These are phyloP conservation scores for Diaporthe sp. DNA, from an alignment of 2,329 filamentous ascomycete genomes.

Conservation along the genomic window DNA sequence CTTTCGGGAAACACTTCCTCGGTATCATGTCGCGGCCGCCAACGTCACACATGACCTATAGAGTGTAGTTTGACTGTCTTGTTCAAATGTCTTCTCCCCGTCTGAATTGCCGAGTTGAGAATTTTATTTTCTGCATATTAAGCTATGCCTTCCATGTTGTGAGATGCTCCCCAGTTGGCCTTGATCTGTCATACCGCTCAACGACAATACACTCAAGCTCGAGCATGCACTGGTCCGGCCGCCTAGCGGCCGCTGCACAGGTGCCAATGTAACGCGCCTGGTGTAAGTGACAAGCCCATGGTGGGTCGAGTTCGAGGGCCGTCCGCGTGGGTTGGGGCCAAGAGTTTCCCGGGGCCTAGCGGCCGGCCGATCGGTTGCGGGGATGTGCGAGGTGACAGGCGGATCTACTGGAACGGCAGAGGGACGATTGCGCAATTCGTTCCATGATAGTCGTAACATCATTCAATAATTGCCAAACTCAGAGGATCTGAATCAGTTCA, in stretches of 20 bases:
- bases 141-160: neutral
- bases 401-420: neutral
- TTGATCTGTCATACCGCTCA: neutral
- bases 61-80: neutral
- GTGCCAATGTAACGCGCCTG: neutral
- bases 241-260: neutral
- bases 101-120: neutral
- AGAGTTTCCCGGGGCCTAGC: constrained; percentile 1
- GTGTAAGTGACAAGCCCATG: neutral
- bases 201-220: neutral
- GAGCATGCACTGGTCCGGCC: neutral
- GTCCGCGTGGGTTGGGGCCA: constrained; percentile 7
- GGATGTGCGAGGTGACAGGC: neutral
- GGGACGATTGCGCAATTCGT: constrained; percentile 9
- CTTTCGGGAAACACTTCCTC: neutral
- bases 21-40: too few species aligned
- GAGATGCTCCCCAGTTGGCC: neutral
- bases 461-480: neutral
- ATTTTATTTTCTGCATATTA: neutral
- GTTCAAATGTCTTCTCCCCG: neutral
- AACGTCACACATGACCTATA: too few species aligned
- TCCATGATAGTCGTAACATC: constrained; percentile 1
- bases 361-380: constrained; percentile 21
- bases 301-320: constrained; percentile 3
- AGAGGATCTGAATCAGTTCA: neutral